Evolutionary conservation across 2,329 filamentous ascomycete species (phyloP), one percentile per base, ranked within the genome.

Genomic region (Cladosporium sp.): DNA sequence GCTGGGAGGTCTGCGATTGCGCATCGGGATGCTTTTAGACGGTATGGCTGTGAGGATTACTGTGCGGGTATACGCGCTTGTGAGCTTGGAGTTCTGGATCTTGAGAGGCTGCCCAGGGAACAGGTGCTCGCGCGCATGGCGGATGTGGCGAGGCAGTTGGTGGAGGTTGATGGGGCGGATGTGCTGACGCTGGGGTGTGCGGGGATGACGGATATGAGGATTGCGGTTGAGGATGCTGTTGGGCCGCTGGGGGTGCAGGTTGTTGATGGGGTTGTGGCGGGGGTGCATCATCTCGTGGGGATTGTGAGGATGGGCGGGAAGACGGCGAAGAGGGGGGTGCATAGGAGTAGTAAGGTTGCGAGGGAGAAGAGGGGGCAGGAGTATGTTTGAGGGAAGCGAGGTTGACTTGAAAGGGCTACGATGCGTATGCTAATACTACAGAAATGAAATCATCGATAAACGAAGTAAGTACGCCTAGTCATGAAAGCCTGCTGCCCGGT

Each of bases 201-300:
- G 18, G 82, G 82, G 0, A 84, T 85, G 83, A 78, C 78, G 11
- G 80, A 79, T 49, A 74, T 84, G 76, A 80, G 80, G 62, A 63
- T 72, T 28, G 80, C 79, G 4, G 81, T 84, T 51, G 81, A 84
- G 68, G 74, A 81, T 32, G 81, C 79, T 0, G 83, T 85, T 0
- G 78, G 77, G 0, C 75, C 78, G 34, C 76, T 78, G 55, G 69
- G 68, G 1, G 79, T 82, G 36, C 82, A 83, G 72, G 81, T 86
- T 8, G 76, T 85, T 30, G 84, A 86, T 74, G 82, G 83, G 0
- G 84, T 86, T 0, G 78, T 80, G 30, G 78, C 81, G 10, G 82
- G 81, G 0, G 78, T 83, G 21, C 81, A 84, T 38, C 77, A 83
- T 66, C 70, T 84, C 21, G 76, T 78, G 4, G 81, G 78, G 0